Evolutionary conservation across 1,284 basidiomycete genomes (phyloP).

Genomic region (Malassezia nana): DNA sequence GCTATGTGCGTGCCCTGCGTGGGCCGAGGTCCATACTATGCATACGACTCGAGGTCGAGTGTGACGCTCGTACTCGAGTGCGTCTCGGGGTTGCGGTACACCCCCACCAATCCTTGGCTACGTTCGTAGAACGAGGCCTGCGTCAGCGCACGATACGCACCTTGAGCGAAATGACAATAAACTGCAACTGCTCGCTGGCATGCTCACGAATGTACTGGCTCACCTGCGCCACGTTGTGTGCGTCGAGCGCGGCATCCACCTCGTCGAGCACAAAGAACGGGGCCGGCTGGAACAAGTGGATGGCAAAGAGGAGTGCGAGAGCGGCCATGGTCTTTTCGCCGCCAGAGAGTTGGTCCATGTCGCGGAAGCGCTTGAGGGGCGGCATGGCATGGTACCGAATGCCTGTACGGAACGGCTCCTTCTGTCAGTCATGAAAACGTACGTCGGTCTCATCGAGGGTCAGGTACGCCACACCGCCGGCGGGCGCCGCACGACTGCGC

Average conservation of each 20-base stretch:
- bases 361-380: slow-evolving; percentile 95
- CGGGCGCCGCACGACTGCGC: slow-evolving; percentile 78
- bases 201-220: slow-evolving; percentile 43
- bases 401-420: slow-evolving; percentile 82
- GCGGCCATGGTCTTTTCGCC: slow-evolving; percentile 98
- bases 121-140: slow-evolving; percentile 63
- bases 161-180: slow-evolving; percentile 93
- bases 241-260: slow-evolving; percentile 77
- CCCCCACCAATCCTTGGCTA: slow-evolving; percentile 80
- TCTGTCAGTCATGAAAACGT: not conserved
- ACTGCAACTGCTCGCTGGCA: slow-evolving; percentile 64
- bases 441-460: slow-evolving; percentile 85
- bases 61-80: slow-evolving; percentile 82
- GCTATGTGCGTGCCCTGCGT: not conserved
- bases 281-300: slow-evolving; percentile 85
- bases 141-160: slow-evolving; percentile 1
- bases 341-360: slow-evolving; percentile 96
- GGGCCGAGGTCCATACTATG: slow-evolving; percentile 6
- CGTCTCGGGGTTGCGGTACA: slow-evolving; percentile 83
- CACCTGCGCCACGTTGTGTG: slow-evolving; percentile 44
- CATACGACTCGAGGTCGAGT: slow-evolving; percentile 60
- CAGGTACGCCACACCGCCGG: slow-evolving; percentile 92
- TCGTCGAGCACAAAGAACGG: slow-evolving; percentile 99
- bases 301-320: slow-evolving; percentile 84
- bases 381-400: slow-evolving; percentile 96